Conservation (phyloP, 331 rosid species). For the Prunus yedoensis region DNA sequence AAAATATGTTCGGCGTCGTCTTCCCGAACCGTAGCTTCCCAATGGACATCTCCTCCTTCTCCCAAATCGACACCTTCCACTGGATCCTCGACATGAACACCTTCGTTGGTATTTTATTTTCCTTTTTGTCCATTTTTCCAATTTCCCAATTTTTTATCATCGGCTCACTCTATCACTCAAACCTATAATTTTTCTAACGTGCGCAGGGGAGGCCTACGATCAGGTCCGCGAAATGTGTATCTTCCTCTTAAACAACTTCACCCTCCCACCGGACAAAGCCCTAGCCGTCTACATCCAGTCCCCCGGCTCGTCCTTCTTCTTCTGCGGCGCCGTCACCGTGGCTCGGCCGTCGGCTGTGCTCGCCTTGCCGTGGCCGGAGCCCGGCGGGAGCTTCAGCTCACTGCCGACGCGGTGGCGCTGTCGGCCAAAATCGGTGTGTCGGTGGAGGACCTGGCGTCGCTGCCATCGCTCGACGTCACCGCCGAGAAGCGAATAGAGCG, state of each 20-base stretch:
- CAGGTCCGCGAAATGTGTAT: conserved; percentile 80
- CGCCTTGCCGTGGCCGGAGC: conserved; percentile 73
- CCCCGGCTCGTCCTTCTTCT: conserved; percentile 78
- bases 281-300: conserved; percentile 92
- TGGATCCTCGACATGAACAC: conserved; percentile 97
- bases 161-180: background rate
- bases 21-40: conserved; percentile 96
- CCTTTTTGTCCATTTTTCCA: no score
- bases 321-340: conserved; percentile 78
- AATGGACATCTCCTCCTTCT: conserved; percentile 79
- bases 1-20: conserved; percentile 79
- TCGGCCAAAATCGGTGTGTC: conserved; percentile 96
- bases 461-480: conserved; percentile 73
- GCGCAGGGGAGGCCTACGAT: conserved; percentile 76
- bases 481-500: conserved; percentile 76
- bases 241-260: conserved; percentile 71
- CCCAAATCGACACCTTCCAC: conserved; percentile 90
- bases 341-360: conserved; percentile 87
- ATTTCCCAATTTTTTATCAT: background rate
- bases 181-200: conserved; percentile 18
- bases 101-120: conserved; percentile 54
- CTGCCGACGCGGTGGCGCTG: conserved; percentile 56
- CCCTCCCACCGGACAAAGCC: conserved; percentile 94
- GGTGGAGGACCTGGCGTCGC: conserved; percentile 74
- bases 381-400: conserved; percentile 66